Conservation (phyloP, 2,329 filamentous ascomycete genomes). For the Septoria linicola region DNA sequence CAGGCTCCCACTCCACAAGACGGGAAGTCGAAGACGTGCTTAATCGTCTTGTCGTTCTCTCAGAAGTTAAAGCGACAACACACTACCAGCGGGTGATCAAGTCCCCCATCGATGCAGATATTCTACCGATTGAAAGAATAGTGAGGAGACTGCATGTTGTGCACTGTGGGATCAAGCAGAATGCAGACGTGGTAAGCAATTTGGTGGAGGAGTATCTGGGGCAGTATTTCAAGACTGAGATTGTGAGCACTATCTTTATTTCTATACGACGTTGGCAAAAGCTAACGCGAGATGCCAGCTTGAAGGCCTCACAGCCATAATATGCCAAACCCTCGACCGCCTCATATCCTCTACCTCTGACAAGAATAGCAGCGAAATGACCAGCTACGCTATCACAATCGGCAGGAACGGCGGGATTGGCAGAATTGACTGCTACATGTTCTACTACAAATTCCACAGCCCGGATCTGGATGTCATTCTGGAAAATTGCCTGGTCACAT, state of each 20-base stretch:
- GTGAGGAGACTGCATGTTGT: constrained; percentile 13
- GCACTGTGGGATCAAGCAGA: constrained; percentile 14
- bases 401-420: constrained; percentile 13
- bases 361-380: constrained; percentile 19
- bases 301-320: constrained; percentile 13
- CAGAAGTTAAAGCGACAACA: constrained; percentile 13
- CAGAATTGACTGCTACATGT: constrained; percentile 19
- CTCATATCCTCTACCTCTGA: constrained; percentile 6
- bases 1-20: background rate
- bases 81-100: constrained; percentile 11
- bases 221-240: constrained; percentile 4
- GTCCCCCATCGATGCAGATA: constrained; percentile 9
- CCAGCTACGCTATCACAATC: constrained; percentile 15
- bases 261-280: background rate
- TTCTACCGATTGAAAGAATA: constrained; percentile 15
- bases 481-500: constrained; percentile 17
- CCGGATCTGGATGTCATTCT: constrained; percentile 2
- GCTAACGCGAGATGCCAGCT: constrained; percentile 1
- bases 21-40: constrained; percentile 17
- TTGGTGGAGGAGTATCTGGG: constrained; percentile 13
- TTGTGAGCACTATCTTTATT: constrained; percentile 4
- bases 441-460: constrained; percentile 19
- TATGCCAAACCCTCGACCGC: background rate
- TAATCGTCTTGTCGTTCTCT: constrained; percentile 5
- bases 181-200: constrained; percentile 3